Base-by-base conservation (phyloP, 176 grass and related monocot genomes). In the Tuctoria greenei region DNA sequence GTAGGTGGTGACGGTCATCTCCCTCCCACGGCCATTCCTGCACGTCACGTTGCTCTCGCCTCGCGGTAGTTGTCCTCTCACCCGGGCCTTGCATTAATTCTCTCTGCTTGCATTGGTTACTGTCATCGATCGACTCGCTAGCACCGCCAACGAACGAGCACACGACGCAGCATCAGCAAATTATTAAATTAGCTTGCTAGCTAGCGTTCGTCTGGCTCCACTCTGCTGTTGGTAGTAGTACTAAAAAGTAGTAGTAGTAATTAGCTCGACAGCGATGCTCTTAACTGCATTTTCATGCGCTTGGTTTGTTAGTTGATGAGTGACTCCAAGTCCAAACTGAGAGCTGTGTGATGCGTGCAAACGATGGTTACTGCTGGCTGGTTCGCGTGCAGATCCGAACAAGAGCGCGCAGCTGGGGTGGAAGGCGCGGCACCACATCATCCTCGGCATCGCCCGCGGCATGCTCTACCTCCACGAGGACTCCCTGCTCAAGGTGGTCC, bases 381-480 rank as follows among this genome's bases (percentile, higher is more conserved):
- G 27, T 40, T 18, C 4, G 41, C n/a, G n/a, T n/a, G n/a, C 28
- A 96, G 93, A 93, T 55, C n/a, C 63, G 0, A 77, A 62, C 64
- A 93, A 71, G 76, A 86, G 84, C 24, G 64, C 25, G 60, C 79
- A 85, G 61, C 44, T 97, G 77, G 88, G 86, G 58, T 97, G 93
- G 93, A 76, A 62, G 24, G 86, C 60, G 15, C 81, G 93, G 51
- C 85, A 91, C 31, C 56, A 69, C 44, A 86, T 97, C 51, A 91
- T 97, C 65, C 35, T 93, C 1, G 93, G 93, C 15, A 82, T 97
- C 39, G 85, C 90, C 5, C 78, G 93, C 0, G 93, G 93, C 2
- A 73, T 97, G 37, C 77, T 97, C 5, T 97, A 97, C 80, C 83
- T 97, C 16, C 93, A 97, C 35, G 93, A 97, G 90, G 93, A 97